Evolutionary conservation across 805 yeast species (phyloP), one percentile per base, ranked within the genome.

Genomic region (Monosporozyma aquatica): DNA sequence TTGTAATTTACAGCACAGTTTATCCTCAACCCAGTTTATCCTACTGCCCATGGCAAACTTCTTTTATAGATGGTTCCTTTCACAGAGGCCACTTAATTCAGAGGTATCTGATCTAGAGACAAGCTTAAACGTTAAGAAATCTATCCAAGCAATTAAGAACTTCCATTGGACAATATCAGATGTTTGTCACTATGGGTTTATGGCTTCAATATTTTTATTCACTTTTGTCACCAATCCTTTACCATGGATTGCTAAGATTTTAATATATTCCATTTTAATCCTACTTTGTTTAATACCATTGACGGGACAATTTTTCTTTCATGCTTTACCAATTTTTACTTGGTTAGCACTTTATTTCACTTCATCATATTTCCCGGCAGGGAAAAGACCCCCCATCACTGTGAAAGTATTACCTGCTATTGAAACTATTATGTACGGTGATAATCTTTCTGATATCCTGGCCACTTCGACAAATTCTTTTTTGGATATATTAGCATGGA

Each of bases 361-460:
- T 21, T 78, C 87, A 35, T 73, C 84, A 13, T 80, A 77, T 52
- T 80, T 89, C 52, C 85, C 94, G 8, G 71, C 78, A 3, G 61
- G 67, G 3, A 77, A 81, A 73, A 79, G 90, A 58, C 95, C 96
- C 4, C 82, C 87, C n/a, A 90, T 89, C 50, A 76, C 80, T 38
- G 97, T 89, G 43, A 80, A 89, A 51, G 80, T 85, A 18, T 71
- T 89, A 38, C 97, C 97, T 0, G 92, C 95, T 2, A 70, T 87
- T 66, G 97, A 89, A 62, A 86, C 96, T 32, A 82, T 89, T 43
- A 67, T 90, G 45, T 89, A 87, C 57, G 97, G 97, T 40, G 95
- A 89, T 55, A 84, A 90, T 63, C 70, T 90, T 54, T 79, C 89
- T 41, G 84, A 82, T 52, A 78, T 89, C 20, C 71, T 87, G 54